Conservation (phyloP, 2,329 filamentous ascomycete genomes). For the Botryotinia calthae region DNA sequence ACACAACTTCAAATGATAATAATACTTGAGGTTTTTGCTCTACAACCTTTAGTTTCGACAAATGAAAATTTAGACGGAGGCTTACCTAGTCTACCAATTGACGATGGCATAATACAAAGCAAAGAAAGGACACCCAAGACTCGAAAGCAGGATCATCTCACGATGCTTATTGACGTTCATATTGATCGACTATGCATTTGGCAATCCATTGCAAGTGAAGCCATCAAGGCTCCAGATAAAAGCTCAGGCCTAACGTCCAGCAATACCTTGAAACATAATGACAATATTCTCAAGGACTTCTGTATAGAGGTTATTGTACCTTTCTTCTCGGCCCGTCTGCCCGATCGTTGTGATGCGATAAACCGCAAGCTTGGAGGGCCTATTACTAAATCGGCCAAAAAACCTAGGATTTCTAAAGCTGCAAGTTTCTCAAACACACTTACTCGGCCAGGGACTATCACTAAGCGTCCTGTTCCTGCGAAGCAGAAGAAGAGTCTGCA, state of each 20-base stretch:
- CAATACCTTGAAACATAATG: conserved; percentile 29
- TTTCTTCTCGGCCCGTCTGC: conserved; percentile 76
- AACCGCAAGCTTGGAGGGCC: conserved; percentile 77
- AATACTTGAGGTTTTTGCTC: conserved; percentile 70
- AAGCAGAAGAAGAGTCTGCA: conserved; percentile 55
- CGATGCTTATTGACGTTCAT: conserved; percentile 66
- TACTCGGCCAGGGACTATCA: conserved; percentile 51
- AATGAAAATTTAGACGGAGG: conserved; percentile 37
- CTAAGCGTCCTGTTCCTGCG: conserved; percentile 47
- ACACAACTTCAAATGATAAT: conserved; percentile 79
- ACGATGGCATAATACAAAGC: conserved; percentile 24
- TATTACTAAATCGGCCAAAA: conserved; percentile 55
- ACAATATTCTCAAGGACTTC: conserved; percentile 70
- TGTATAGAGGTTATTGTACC: conserved; percentile 78
- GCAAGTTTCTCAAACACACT: conserved; percentile 43
- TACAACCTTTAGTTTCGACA: conserved; percentile 54
- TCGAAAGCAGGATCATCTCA: conserved; percentile 54
- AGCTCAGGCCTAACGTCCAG: conserved; percentile 33
- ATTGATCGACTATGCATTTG: conserved; percentile 79
- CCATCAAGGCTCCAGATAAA: conserved; percentile 43
- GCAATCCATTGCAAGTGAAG: conserved; percentile 70
- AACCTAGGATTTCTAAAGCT: conserved; percentile 48
- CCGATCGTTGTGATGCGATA: conserved; percentile 65
- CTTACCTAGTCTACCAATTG: conserved; percentile 35
- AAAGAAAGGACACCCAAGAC: conserved; percentile 34